These are phyloP conservation scores for Gnomoniopsis smithogilvyi DNA, from an alignment of 2,329 filamentous ascomycete genomes.

Conservation along the genomic window DNA sequence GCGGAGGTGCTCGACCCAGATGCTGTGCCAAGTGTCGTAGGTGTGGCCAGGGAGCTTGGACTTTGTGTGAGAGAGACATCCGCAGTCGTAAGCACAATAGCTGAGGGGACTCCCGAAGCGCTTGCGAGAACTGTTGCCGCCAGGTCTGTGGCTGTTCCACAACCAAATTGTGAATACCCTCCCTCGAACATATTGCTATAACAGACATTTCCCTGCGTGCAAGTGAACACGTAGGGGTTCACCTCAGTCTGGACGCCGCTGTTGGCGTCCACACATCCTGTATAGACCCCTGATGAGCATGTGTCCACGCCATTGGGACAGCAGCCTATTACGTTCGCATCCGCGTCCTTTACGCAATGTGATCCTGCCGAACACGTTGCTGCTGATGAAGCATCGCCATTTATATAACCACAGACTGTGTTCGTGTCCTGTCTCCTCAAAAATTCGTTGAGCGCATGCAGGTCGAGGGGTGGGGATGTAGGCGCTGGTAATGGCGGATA, in stretches of 20 bases:
- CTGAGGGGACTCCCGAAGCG: slow-evolving; percentile 38
- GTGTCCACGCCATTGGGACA: slow-evolving; percentile 48
- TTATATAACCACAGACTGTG: slow-evolving; percentile 57
- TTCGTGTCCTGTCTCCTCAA: slow-evolving; percentile 41
- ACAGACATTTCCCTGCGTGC: slow-evolving; percentile 47
- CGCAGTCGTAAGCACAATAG: slow-evolving; percentile 35
- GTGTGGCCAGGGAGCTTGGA: slow-evolving; percentile 35
- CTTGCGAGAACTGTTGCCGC: slow-evolving; percentile 47
- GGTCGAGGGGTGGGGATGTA: slow-evolving; percentile 37
- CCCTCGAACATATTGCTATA: slow-evolving; percentile 54
- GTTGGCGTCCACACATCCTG: slow-evolving; percentile 52
- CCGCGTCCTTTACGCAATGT: slow-evolving; percentile 53
- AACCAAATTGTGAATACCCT: slow-evolving; percentile 56
- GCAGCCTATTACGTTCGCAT: slow-evolving; percentile 50
- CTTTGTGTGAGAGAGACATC: slow-evolving; percentile 38
- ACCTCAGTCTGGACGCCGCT: slow-evolving; percentile 46
- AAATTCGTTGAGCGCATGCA: slow-evolving; percentile 32
- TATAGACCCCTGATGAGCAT: slow-evolving; percentile 56
- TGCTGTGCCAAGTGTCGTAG: slow-evolving; percentile 37
- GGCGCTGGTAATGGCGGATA: slow-evolving; percentile 30
- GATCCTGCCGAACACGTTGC: slow-evolving; percentile 57
- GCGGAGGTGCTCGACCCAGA: slow-evolving; percentile 21
- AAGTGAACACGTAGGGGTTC: slow-evolving; percentile 57
- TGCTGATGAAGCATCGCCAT: slow-evolving; percentile 47
- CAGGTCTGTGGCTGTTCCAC: slow-evolving; percentile 46